Evolutionary conservation across 768 basidiomycete species (phyloP).

Genomic region (Tylopilus rubrobrunneus): DNA sequence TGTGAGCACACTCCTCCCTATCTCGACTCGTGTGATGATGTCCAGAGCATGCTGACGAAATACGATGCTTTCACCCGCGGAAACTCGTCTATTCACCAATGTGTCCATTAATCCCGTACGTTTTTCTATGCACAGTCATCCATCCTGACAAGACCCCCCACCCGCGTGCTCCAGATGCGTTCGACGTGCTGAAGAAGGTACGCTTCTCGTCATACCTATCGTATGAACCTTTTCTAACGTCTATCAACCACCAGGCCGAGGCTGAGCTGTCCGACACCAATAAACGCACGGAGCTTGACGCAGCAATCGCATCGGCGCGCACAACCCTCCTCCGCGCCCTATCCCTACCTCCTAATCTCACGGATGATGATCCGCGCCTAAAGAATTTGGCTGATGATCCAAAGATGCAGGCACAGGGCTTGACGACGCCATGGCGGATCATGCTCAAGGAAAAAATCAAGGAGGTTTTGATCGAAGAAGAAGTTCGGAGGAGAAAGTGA

Average conservation of each 20-base stretch:
- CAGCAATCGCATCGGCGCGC: constrained; percentile 74
- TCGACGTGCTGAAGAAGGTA: constrained; percentile 92
- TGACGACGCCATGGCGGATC: constrained; percentile 59
- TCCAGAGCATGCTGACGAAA: constrained; percentile 23
- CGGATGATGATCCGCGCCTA: constrained; percentile 57
- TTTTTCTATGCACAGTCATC: constrained; percentile 65
- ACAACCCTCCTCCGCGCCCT: constrained; percentile 58
- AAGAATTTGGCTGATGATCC: constrained; percentile 38
- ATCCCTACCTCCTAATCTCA: constrained; percentile 55
- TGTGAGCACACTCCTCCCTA: constrained; percentile 47
- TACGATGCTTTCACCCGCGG: constrained; percentile 1
- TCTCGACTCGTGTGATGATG: not conserved
- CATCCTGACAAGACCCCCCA: constrained; percentile 98
- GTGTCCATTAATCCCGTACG: constrained; percentile 33
- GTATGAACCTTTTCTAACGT: not conserved
- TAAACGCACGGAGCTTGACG: constrained; percentile 79
- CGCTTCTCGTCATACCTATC: constrained; percentile 1
- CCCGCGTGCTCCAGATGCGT: constrained; percentile 84
- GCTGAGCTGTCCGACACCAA: constrained; percentile 75
- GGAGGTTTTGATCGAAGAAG: constrained; percentile 86
- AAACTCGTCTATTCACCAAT: not conserved
- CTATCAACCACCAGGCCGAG: constrained; percentile 57
- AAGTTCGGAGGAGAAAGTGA: constrained; percentile 79
- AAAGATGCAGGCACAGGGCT: constrained; percentile 29
- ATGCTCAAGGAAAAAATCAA: constrained; percentile 71